These are phyloP conservation scores for Sporothrix brasiliensis DNA, from an alignment of 2,329 filamentous ascomycete species.

Conservation along the genomic window DNA sequence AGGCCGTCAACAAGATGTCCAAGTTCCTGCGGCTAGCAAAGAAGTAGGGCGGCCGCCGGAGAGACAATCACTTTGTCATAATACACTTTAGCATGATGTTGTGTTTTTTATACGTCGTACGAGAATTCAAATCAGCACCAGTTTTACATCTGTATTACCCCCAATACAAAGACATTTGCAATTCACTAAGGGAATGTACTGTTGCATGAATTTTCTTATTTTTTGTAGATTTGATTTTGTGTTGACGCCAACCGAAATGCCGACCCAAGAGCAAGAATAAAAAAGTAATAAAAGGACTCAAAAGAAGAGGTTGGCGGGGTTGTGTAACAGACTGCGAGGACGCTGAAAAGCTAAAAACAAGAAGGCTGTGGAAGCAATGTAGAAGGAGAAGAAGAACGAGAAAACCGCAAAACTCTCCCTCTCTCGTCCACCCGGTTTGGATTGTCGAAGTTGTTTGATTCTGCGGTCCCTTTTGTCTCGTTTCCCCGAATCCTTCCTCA, in stretches of 20 bases:
- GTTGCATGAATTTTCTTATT: constrained; percentile 22
- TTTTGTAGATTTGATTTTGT: constrained; percentile 31
- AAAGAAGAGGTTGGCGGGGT: neutral
- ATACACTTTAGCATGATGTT: neutral
- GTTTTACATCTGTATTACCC: neutral
- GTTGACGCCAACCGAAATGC: constrained; percentile 36
- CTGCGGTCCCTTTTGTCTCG: neutral
- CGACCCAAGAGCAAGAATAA: constrained; percentile 35
- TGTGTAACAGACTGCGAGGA: neutral
- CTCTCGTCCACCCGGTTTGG: constrained; percentile 12
- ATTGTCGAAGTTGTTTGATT: constrained; percentile 18
- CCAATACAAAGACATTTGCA: neutral
- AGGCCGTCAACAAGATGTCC: constrained; percentile 42
- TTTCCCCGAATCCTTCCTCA: neutral
- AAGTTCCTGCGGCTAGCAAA: constrained; percentile 37
- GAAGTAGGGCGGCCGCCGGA: constrained; percentile 28
- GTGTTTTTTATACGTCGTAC: neutral
- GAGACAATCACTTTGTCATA: too few relatives aligned
- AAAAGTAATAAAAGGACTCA: constrained; percentile 21
- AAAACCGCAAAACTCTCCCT: constrained; percentile 1
- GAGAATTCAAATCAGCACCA: neutral
- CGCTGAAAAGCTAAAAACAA: constrained; percentile 2
- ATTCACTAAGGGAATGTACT: neutral
- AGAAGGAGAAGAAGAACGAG: constrained; percentile 6
- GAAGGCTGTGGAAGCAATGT: neutral